Evolutionary conservation across 2,329 filamentous ascomycete species (phyloP).

Genomic region (Colletotrichum incanum): DNA sequence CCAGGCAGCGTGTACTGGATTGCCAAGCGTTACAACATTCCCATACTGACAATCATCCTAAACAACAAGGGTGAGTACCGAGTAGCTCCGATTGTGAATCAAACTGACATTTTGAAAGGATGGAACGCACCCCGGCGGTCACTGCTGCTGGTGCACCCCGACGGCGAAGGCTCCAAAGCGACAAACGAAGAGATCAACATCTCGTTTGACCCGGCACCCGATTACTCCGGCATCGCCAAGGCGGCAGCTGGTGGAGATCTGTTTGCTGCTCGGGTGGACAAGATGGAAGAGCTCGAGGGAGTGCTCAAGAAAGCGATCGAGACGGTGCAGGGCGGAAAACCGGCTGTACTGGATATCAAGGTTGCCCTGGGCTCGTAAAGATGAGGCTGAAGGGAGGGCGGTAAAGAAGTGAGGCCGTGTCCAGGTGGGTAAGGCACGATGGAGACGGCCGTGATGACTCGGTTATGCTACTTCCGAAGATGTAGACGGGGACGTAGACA

Average conservation of each 20-base stretch:
- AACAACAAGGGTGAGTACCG: slow-evolving; percentile 67
- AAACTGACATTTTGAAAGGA: slow-evolving; percentile 46
- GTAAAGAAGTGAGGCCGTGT: neutral
- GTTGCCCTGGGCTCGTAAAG: slow-evolving; percentile 61
- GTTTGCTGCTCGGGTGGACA: slow-evolving; percentile 64
- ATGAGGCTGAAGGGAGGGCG: neutral
- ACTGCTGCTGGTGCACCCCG: slow-evolving; percentile 60
- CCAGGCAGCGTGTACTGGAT: slow-evolving; percentile 72
- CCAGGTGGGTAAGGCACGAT: neutral
- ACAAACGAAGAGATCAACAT: slow-evolving; percentile 64
- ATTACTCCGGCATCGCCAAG: slow-evolving; percentile 54
- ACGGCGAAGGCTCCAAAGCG: slow-evolving; percentile 57
- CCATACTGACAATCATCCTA: slow-evolving; percentile 68
- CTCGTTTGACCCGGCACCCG: slow-evolving; percentile 60
- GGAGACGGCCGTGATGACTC: neutral
- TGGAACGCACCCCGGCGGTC: slow-evolving; percentile 63
- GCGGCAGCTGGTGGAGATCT: slow-evolving; percentile 61
- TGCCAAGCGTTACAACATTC: slow-evolving; percentile 67
- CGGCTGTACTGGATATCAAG: slow-evolving; percentile 69
- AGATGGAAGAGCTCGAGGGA: slow-evolving; percentile 61
- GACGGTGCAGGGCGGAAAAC: slow-evolving; percentile 64
- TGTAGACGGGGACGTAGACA: slow-evolving; percentile 23
- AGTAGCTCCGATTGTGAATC: slow-evolving; percentile 19
- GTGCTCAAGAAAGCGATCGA: slow-evolving; percentile 66
- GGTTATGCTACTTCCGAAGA: neutral